Evolutionary conservation across 164 flowering plant genomes (phyloP), one percentile per base, ranked within the genome.

Genomic region (Tetrastigma voinierianum): DNA sequence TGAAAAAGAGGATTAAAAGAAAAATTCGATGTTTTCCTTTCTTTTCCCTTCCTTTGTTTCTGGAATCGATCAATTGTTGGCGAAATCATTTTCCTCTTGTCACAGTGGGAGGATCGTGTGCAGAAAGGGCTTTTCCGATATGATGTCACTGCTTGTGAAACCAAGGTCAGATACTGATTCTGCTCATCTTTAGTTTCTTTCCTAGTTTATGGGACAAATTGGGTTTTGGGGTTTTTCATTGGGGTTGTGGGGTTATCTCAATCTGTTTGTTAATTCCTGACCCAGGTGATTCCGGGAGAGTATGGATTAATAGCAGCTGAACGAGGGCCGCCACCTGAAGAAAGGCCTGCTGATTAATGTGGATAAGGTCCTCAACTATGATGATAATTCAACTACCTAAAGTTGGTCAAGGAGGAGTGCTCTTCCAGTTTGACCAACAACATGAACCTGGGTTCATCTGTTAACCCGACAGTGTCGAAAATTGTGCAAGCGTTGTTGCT

Each of bases 371-470:
- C 80, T 87, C 59, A 87, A 85, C 58, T 87, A 83, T 72, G 89
- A 87, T 76, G 87, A 76, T n/a, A 87, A 61, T 87, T 87, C 78
- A 87, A 87, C 85, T 87, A 85, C 76, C 91, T 18, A 87, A 87
- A 77, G 82, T 87, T 65, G 91, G 91, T 44, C 87, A 87, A 69
- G 91, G 85, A 45, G 91, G 85, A 81, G 82, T 85, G 63, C 86
- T 87, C 25, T 87, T 87, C 70, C 89, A 83, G 72, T 85, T 87
- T 72, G 85, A 69, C 75, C 80, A 18, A 83, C 43, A 80, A 82
- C 57, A 74, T 53, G 76, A 81, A 53, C 68, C 47, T 43, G 78
- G 77, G 51, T 87, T 83, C 76, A 56, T 71, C 63, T 73, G 87
- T 85, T 15, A n/a, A n/a, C 78, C 89, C 13, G 70, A 85, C 67